Evolutionary conservation across 1,284 basidiomycete species (phyloP), one percentile per base, ranked within the genome.

Genomic region (Apiotrichum veenhuisii): DNA sequence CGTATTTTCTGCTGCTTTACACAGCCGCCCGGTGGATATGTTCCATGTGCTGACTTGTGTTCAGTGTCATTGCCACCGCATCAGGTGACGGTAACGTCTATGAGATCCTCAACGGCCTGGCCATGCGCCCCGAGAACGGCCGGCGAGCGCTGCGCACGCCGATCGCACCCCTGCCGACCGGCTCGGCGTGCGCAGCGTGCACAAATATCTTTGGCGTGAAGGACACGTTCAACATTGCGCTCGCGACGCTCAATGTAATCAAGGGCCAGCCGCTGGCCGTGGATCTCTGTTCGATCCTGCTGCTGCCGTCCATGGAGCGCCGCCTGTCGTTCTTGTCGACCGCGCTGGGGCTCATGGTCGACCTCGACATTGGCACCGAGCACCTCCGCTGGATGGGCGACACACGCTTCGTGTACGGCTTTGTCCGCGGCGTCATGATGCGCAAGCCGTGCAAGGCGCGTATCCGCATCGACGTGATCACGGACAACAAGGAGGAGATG

Each of bases 341-440:
- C 73, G 85, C 89, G 0, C 75, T 93, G 20, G 95, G 95, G 0
- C 80, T 98, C 34, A 90, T 96, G 85, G 91, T 94, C 11, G 93
- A 98, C 67, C 67, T 94, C 27, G 91, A 95, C 73, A 67, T 78
- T 77, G 82, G 90, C 18, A 97, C 93, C 0, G 93, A 97, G 58
- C 79, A 89, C 66, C 74, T 94, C 45, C 84, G 95, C 3, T 96
- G 91, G 85, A 86, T 98, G 83, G 95, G 95, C n/a, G 89, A 92
- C 71, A 80, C 83, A 10, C 86, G 95, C 2, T 98, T 98, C 76
- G 71, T 89, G n/a, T 80, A 86, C 52, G 93, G 94, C 4, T 87
- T 87, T 71, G 68, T 97, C 2, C 82, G 85, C 52, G 90, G 87
- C 66, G 85, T 91, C 12, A 67, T 85, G n/a, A 79, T 78, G 46